These are phyloP conservation scores for Candida maltosa DNA, from an alignment of 805 yeast species.

Conservation along the genomic window DNA sequence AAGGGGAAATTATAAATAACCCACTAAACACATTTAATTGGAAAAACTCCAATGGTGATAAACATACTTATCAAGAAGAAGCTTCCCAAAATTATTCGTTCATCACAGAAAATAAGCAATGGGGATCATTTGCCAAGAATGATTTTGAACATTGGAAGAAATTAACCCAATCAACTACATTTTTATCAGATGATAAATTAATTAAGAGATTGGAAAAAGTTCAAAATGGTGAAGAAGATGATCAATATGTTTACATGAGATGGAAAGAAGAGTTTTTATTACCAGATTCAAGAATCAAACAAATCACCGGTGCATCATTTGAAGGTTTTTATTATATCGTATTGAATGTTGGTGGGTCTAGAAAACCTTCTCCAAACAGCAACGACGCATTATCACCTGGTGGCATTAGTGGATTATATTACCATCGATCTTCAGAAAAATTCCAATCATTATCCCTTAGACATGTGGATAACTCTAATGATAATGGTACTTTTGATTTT, in stretches of 20 bases:
- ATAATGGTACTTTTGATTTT: background rate
- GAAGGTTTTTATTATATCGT: constrained; percentile 92
- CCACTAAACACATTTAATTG: constrained; percentile 26
- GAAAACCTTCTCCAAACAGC: constrained; percentile 2
- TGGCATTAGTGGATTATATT: constrained; percentile 74
- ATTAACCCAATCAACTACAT: constrained; percentile 46
- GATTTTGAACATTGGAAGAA: constrained; percentile 52
- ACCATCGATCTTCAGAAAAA: constrained; percentile 74
- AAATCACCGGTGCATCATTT: constrained; percentile 72
- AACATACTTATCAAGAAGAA: constrained; percentile 9
- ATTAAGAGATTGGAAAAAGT: constrained; percentile 23
- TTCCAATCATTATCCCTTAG: constrained; percentile 72
- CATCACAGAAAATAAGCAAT: constrained; percentile 52
- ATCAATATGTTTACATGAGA: constrained; percentile 67
- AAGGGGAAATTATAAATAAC: constrained; percentile 66
- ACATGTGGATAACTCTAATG: constrained; percentile 49
- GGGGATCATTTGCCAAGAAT: constrained; percentile 47
- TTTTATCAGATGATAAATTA: constrained; percentile 39
- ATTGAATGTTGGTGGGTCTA: constrained; percentile 55
- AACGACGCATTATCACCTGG: constrained; percentile 45
- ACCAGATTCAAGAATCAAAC: constrained; percentile 69
- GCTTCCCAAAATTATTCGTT: constrained; percentile 42
- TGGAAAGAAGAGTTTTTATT: constrained; percentile 91
- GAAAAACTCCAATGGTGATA: constrained; percentile 9
- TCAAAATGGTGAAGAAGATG: constrained; percentile 27